Base-by-base conservation (phyloP, 2,329 filamentous ascomycete species). In the Penicillium sp. region DNA sequence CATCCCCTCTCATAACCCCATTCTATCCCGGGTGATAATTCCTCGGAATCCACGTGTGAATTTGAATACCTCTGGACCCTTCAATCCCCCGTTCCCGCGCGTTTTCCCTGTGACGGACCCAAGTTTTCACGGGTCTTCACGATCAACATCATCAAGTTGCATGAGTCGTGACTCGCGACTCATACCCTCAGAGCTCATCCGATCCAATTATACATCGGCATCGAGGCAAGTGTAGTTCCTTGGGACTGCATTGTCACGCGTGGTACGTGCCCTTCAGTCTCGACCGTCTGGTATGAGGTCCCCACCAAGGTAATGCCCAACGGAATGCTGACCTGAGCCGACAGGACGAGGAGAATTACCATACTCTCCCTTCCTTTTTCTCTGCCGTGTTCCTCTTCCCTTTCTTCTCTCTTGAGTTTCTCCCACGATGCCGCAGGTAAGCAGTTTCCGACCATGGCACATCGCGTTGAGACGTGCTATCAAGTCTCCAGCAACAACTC, bases 341-440 rank as follows among this genome's bases (percentile, higher is more conserved):
- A 55, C 56, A 68, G 66, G 60, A 63, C 57, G 44, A 60, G 62
- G 53, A 60, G 60, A 53, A 60, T 62, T 66, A 60, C 62, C 55
- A 57, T 59, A 49, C 44, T 56, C 57, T 51, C 56, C 56, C 54
- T 58, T 62, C 47, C 54, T 56, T 57, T 53, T 57, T 56, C 48
- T 50, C 55, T 49, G 48, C 60, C 63, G 54, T 56, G 57, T 56
- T 46, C 48, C 31, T 46, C 59, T 53, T 56, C 42, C 20, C 39
- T 60, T 46, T 46, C 60, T 63, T 64, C 69, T 53, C 10, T 64
- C 68, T 43, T 44, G 48, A 58, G 46, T 41, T 24, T 54, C 47
- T 66, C 55, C 50, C 66, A 76, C 70, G 63, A 84, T 84, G 81
- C 79, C 79, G 75, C 77, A 78, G 64, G 81, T 83, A 78, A 77